Evolutionary conservation across 2,329 filamentous ascomycete species (phyloP), one percentile per base, ranked within the genome.

Genomic region (Trichoderma koningiopsis): DNA sequence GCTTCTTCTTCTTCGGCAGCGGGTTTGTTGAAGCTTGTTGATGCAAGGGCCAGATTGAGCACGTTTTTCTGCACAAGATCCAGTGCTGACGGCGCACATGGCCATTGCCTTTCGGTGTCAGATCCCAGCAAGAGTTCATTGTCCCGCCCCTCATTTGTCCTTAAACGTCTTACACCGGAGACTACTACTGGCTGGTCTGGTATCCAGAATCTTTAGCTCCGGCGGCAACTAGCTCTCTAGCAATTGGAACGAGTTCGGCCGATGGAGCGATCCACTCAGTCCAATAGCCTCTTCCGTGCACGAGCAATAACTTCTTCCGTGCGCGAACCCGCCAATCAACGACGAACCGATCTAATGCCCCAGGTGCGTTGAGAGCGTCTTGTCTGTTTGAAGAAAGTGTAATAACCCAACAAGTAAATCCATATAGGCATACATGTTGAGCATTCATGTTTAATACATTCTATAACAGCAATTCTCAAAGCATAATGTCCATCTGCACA

Each of bases 221-320:
- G 61, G 61, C 61, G 61, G 49, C 61, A 64, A 64, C 31, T 40
- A 64, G 61, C 61, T 52, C 31, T 37, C 29, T 43, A 27, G n/a
- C n/a, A n/a, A 31, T 31, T 31, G 29, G 29, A 31, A 43, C 29
- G 61, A 55, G 55, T 35, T 37, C 24, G 49, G 27, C 33, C 33
- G 33, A 10, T 24, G 19, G 3, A 7, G 40, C 40, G 59, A 52
- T 47, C 43, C 29, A 61, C 37, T 61, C 16, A 57, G 16, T 22
- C 55, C 19, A 22, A 35, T 35, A 57, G 13, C 22, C 55, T 52
- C 19, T 22, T 61, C 6, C 53, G 19, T 49, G 27, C 27, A 8
- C 16, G 27, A 56, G 8, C 8, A 31, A 31, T 27, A 27, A 27
- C 27, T 27, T 27, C 27, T 27, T 4, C 27, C 27, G 27, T 27